Base-by-base conservation (phyloP, 2,329 filamentous ascomycete genomes). In the Pseudogymnoascus sp. region DNA sequence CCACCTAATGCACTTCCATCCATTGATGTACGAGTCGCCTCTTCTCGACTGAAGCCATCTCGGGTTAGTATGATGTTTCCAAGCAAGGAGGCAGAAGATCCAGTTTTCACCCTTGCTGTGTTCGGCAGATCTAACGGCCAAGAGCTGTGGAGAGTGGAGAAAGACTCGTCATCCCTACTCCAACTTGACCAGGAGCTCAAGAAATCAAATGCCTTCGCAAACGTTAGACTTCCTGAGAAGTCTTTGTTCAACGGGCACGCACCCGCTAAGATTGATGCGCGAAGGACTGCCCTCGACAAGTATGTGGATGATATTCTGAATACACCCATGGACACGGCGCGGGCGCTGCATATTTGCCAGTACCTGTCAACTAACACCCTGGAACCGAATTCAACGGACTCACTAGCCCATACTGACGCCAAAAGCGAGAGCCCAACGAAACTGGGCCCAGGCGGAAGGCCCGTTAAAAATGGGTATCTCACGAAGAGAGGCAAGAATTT, bases 401-500 rank as follows among this genome's bases (percentile, higher is more conserved):
- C 79, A 1, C 75, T 73, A 41, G 72, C 71, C 60, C 64, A 70
- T 31, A 67, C 69, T 0, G 74, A 79, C 31, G 69, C 72, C 15
- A 73, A 67, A n/a, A 71, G 70, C 24, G 74, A 77, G 39, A 71
- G 73, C 36, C 73, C 69, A 7, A 65, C 71, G 60, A 80, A 74
- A 70, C 76, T 78, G 3, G 83, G 85, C 0, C 79, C 84, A 5
- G 84, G 87, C 68, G 84, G 85, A 3, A 84, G 86, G 58, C 85
- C 88, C 7, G 81, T 86, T 63, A 91, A 90, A 70, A 92, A 87
- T 71, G 94, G 94, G 7, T 99, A 97, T 73, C 78, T 99, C 58
- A 97, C 94, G 1, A 99, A 99, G 77, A 85, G 90, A 67, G 94
- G 94, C 58, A 99, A 99, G 79, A 97, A 97, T 70, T 99, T 99